Percentiles rank a stretch among this genome's conserved stretches.
Conservation (phyloP, 129 eudicot species). For the Centella asiatica region DNA sequence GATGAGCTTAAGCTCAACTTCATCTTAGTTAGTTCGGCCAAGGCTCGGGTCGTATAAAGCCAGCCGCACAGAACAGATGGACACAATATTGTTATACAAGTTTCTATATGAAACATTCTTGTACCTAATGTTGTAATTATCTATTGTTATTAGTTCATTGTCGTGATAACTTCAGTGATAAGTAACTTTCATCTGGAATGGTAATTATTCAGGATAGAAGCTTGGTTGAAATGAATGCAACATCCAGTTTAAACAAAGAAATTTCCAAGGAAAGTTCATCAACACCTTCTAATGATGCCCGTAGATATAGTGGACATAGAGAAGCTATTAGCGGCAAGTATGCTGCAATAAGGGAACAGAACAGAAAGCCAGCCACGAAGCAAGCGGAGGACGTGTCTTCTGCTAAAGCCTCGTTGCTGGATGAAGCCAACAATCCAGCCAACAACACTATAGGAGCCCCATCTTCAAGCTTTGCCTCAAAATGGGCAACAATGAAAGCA, state of each 20-base stretch:
- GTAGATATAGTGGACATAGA: slow-evolving; percentile 48
- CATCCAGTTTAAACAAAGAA: slow-evolving; percentile 21
- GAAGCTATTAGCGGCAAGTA: slow-evolving; percentile 87
- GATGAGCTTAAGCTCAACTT: too few relatives aligned
- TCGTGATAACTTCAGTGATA: not conserved
- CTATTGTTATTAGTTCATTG: not conserved
- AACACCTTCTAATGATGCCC: slow-evolving; percentile 30
- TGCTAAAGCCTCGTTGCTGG: slow-evolving; percentile 58
- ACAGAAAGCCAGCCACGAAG: slow-evolving; percentile 24
- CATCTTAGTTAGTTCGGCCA: too few relatives aligned
- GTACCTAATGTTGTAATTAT: not conserved
- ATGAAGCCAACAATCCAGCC: slow-evolving; percentile 27
- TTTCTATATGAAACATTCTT: not conserved
- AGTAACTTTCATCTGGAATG: not conserved
- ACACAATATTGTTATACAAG: not conserved
- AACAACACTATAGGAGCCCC: slow-evolving; percentile 15
- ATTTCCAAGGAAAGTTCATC: slow-evolving; percentile 39
- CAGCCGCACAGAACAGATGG: too few relatives aligned
- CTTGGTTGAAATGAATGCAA: slow-evolving; percentile 33
- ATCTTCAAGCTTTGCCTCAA: slow-evolving; percentile 48
- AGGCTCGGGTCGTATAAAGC: too few relatives aligned
- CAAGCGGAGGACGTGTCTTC: slow-evolving; percentile 42
- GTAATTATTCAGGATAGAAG: slow-evolving; percentile 29
- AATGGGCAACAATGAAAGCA: slow-evolving; percentile 69
- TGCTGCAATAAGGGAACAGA: slow-evolving; percentile 68